A percentile compares a stretch with the other conserved stretches of the same genome.
These are phyloP conservation scores for Auxenochlorella pyrenoidosa DNA, from an alignment of 139 green algal genomes.

Conservation along the genomic window DNA sequence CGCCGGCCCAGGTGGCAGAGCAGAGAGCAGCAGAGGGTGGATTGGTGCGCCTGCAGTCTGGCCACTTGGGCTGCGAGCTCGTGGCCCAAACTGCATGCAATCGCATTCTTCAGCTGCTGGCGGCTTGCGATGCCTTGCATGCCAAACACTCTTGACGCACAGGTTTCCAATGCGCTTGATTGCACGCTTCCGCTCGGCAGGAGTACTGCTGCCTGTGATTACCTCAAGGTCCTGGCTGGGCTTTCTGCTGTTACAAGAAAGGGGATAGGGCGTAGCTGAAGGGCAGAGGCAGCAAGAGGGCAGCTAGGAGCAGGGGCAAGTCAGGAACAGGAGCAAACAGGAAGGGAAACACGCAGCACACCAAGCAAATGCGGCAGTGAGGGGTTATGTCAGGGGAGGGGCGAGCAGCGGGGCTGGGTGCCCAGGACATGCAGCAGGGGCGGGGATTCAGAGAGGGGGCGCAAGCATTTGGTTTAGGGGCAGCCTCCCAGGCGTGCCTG, in stretches of 20 bases:
- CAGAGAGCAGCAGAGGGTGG: too few relatives aligned
- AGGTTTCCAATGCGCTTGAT: too few relatives aligned
- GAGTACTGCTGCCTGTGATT: too few relatives aligned
- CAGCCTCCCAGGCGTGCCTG: background rate
- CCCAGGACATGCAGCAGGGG: background rate
- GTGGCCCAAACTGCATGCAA: too few relatives aligned
- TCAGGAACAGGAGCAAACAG: background rate
- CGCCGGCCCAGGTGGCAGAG: too few relatives aligned
- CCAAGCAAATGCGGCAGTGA: background rate
- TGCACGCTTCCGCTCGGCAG: too few relatives aligned
- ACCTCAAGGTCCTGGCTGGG: too few relatives aligned
- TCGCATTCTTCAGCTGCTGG: too few relatives aligned
- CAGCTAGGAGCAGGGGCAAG: background rate
- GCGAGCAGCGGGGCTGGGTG: background rate
- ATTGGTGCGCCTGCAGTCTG: too few relatives aligned
- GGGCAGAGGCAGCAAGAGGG: background rate
- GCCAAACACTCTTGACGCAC: too few relatives aligned
- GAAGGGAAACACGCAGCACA: background rate
- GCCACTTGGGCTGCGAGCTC: too few relatives aligned
- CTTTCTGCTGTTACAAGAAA: conserved; percentile 1
- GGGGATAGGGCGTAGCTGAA: background rate
- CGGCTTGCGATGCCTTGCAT: too few relatives aligned
- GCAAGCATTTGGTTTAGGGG: background rate
- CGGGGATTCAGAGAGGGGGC: background rate
- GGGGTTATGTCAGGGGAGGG: background rate